Evolutionary conservation across 176 grass and related monocot species (phyloP), one percentile per base, ranked within the genome.

Genomic region (Rhynchospora breviuscula): DNA sequence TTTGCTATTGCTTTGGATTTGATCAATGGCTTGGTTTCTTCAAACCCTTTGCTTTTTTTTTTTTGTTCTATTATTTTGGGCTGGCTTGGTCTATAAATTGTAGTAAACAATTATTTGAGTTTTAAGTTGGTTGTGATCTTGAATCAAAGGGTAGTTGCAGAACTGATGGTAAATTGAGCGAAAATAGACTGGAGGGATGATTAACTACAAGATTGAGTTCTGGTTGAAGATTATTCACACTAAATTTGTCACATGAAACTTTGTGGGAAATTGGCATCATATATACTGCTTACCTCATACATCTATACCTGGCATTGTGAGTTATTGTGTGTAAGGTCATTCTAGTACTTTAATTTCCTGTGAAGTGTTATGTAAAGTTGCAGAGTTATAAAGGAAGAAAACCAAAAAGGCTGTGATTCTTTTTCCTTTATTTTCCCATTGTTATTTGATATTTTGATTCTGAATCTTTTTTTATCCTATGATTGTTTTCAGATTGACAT

Each of bases 401-500:
- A 9, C 23, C 54, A 29, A 18, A 25, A 57, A 18, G 0, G 48
- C 12, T 22, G 56, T 33, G 22, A 76, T 56, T 76, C 19, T 18
- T 31, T 6, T 33, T 78, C 51, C 25, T 57, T 1, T 29, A 17
- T 57, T 25, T 78, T 56, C 6, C 0, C 51, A 57, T 56, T 26
- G 13, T 5, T 81, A 46, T 25, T 81, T 45, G 29, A 29, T 47
- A 10, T 67, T 66, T 59, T 53, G 18, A 19, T 80, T 63, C 29
- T 82, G 73, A 56, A 57, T 23, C 18, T 31, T 10, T 7, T 82
- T 44, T 45, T 75, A 69, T 80, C 23, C 79, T 85, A 58, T 43
- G 2, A 74, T 79, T 66, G 79, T 76, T 89, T 87, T 85, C 86
- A 99, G 97, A 83, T 95, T 81, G 93, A 99, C 82, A 99, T 99